Base-by-base conservation (phyloP, 2,329 filamentous ascomycete species). In the Aurifilum marmelostoma region DNA sequence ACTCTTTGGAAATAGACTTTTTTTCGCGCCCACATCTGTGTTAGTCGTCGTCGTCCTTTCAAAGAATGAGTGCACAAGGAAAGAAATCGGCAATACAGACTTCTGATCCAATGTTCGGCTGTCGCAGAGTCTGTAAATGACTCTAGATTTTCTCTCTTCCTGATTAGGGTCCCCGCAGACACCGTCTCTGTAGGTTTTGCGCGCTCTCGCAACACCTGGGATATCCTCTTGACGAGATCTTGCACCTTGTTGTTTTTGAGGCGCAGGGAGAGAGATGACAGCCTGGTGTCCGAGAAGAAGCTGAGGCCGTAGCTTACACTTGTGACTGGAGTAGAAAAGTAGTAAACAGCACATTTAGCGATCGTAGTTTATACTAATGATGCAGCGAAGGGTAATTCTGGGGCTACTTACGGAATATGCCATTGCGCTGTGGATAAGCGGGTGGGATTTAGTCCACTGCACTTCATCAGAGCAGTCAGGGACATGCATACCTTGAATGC, bases 1-100 rank as follows among this genome's bases (percentile, higher is more conserved):
- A 80, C 72, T 12, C 78, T 74, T 2, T 78, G 73, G 67, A 83
- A 83, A 72, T 82, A 83, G 32, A 75, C 77, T 80, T 50, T 11
- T 27, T 2, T 4, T 0, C 9, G 60, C n/a, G n/a, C n/a, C n/a
- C n/a, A n/a, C n/a, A n/a, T n/a, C n/a, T n/a, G n/a, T n/a, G 18
- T 24, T 4, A 58, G 27, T 54, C 6, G 12, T 14, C 14, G n/a
- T n/a, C n/a, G n/a, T n/a, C n/a, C n/a, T n/a, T 21, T 58, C 6
- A 11, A 59, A 16, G 52, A 52, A 14, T 41, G n/a, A 41, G 27
- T 39, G 56, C 12, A 54, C 9, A 2, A 60, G 67, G 29, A 6
- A 12, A 27, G n/a, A n/a, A n/a, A n/a, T n/a, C 21, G 29, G 52
- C 16, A 56, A 29, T 5, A 67, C 71, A 65, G 39, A 21, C 60